phyloP scores from a whole-genome alignment of 768 basidiomycete species.

The Cytidiella melzeri region DNA sequence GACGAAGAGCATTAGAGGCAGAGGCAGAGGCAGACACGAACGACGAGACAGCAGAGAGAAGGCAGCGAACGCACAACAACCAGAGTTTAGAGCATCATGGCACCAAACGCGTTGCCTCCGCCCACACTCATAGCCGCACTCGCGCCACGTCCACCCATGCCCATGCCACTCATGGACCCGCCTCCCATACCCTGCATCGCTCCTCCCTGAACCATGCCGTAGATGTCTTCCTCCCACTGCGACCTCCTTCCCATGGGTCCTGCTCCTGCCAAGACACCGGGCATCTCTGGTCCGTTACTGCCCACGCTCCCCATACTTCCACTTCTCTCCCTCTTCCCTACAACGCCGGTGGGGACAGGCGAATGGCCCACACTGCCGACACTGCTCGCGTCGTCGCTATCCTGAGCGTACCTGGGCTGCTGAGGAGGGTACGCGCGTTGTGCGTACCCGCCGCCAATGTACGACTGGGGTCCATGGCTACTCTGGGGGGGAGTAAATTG shows the following conservation, averaged over 20 bases:
- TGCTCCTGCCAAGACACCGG: slow-evolving; percentile 20
- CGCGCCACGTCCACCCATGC: slow-evolving; percentile 26
- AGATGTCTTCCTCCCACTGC: slow-evolving; percentile 21
- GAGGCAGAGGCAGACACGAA: background rate
- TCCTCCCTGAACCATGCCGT: slow-evolving; percentile 18
- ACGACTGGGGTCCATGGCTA: slow-evolving; percentile 36
- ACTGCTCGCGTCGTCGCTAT: slow-evolving; percentile 34
- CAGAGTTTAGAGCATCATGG: slow-evolving; percentile 31
- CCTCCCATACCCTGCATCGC: slow-evolving; percentile 23
- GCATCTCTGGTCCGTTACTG: slow-evolving; percentile 30
- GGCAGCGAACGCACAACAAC: slow-evolving; percentile 21
- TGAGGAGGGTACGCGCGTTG: slow-evolving; percentile 23
- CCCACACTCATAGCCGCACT: slow-evolving; percentile 30
- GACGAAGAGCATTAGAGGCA: too few species aligned
- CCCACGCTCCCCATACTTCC: slow-evolving; percentile 30
- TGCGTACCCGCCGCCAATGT: slow-evolving; percentile 14
- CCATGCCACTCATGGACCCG: slow-evolving; percentile 26
- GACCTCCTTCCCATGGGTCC: slow-evolving; percentile 23
- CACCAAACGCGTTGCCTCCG: slow-evolving; percentile 32
- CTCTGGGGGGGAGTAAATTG: slow-evolving; percentile 21
- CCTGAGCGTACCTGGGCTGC: slow-evolving; percentile 26
- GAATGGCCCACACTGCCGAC: slow-evolving; percentile 28
- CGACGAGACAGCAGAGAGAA: slow-evolving; percentile 29
- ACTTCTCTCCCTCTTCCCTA: slow-evolving; percentile 18
- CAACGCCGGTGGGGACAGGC: slow-evolving; percentile 16